phyloP scores from a whole-genome alignment of 805 yeast species.

The Torulaspora gathmanii region DNA sequence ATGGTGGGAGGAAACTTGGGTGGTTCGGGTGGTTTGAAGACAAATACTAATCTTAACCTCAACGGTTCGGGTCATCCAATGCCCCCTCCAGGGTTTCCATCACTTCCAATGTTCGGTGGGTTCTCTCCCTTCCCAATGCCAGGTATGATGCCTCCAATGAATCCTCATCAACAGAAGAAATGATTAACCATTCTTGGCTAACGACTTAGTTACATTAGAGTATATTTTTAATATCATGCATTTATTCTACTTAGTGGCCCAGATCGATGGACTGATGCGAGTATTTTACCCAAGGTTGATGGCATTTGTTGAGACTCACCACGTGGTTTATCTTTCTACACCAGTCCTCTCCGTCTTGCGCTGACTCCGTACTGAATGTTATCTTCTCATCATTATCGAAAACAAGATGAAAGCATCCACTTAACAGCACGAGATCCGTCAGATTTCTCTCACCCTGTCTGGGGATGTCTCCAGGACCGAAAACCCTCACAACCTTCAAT shows the following conservation, averaged over 20 bases:
- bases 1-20: conserved; percentile 12
- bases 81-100: conserved; percentile 33
- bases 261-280: conserved; percentile 25
- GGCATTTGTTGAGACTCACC: conserved; percentile 50
- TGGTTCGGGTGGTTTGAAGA: conserved; percentile 5
- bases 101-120: conserved; percentile 36
- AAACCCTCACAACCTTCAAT: conserved; percentile 51
- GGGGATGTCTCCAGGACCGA: conserved; percentile 32
- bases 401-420: conserved; percentile 67
- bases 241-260: not conserved
- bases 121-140: conserved; percentile 37
- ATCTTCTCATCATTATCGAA: conserved; percentile 80
- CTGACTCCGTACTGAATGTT: conserved; percentile 74
- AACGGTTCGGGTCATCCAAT: conserved; percentile 12
- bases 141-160: conserved; percentile 39
- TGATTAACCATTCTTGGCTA: not conserved
- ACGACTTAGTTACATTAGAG: not conserved
- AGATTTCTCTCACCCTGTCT: conserved; percentile 48
- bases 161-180: conserved; percentile 16
- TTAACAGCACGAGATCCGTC: conserved; percentile 65
- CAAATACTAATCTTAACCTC: conserved; percentile 4
- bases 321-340: conserved; percentile 52
- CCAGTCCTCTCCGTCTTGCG: conserved; percentile 64
- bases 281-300: conserved; percentile 58
- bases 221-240: not conserved